Percentiles rank a stretch among this genome's conserved stretches.
These are phyloP conservation scores for Haemoproteus tartakovskyi DNA, from an alignment of 169 alveolate genomes.

Conservation along the genomic window DNA sequence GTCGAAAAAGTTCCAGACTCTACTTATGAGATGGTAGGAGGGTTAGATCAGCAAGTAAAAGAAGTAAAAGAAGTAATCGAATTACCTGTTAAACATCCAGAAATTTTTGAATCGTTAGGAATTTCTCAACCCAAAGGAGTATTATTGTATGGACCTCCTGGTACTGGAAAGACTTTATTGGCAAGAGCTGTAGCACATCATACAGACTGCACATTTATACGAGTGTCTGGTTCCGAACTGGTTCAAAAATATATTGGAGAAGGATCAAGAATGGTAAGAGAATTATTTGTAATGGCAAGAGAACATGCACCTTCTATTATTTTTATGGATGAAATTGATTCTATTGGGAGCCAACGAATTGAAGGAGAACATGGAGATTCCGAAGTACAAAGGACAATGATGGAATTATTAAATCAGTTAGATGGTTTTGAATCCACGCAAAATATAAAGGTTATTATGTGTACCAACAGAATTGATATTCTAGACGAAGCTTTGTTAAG, in stretches of 20 bases:
- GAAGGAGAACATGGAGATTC: constrained; percentile 94
- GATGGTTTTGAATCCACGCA: constrained; percentile 99
- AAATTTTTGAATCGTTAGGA: constrained; percentile 97
- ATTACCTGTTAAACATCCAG: constrained; percentile 99
- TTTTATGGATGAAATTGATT: constrained; percentile 98
- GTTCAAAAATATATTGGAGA: constrained; percentile 99
- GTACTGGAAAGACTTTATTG: constrained; percentile 94
- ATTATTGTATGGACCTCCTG: constrained; percentile 86
- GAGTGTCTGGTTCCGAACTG: constrained; percentile 98
- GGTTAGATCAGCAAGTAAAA: constrained; percentile 96
- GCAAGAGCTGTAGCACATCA: constrained; percentile 99
- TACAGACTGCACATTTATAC: constrained; percentile 97
- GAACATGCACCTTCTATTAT: constrained; percentile 96
- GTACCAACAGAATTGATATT: constrained; percentile 98
- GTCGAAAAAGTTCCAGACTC: constrained; percentile 99
- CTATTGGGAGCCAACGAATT: constrained; percentile 93
- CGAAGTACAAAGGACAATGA: constrained; percentile 88
- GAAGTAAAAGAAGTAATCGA: constrained; percentile 99
- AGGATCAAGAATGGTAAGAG: constrained; percentile 99
- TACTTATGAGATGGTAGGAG: constrained; percentile 99
- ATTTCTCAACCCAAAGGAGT: constrained; percentile 96
- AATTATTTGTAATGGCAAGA: constrained; percentile 96
- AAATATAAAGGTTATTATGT: constrained; percentile 96
- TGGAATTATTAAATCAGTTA: constrained; percentile 97
- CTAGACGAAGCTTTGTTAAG: constrained; percentile 97